phyloP scores from a whole-genome alignment of 768 basidiomycete species.

The Boletus rufocinnamomeus region DNA sequence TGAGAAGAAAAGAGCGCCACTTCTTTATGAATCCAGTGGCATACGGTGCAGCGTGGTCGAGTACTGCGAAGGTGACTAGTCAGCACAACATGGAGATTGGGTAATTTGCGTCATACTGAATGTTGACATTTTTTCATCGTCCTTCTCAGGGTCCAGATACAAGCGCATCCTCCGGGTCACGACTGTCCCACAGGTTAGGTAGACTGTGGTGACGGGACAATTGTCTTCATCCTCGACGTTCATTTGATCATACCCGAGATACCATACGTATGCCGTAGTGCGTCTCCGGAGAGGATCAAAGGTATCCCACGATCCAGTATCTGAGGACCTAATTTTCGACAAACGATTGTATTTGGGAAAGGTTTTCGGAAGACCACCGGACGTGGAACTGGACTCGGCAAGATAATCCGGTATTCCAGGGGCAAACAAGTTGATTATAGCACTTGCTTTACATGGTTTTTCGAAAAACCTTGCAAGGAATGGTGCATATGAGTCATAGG shows the following conservation, averaged over 20 bases:
- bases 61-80: conserved; percentile 3
- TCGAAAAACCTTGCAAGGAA: conserved; percentile 11
- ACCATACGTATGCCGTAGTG: conserved; percentile 6
- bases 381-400: conserved; percentile 20
- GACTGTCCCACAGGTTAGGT: background rate
- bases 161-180: background rate
- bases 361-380: conserved; percentile 14
- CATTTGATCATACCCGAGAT: background rate
- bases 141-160: conserved; percentile 5
- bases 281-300: background rate
- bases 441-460: conserved; percentile 4
- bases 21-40: conserved; percentile 7
- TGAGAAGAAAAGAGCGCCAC: conserved; percentile 17
- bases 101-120: conserved; percentile 5
- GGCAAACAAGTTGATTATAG: conserved; percentile 13
- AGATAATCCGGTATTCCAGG: conserved; percentile 26
- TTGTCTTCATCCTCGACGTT: background rate
- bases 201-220: background rate
- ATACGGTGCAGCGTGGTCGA: conserved; percentile 8
- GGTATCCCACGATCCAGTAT: background rate
- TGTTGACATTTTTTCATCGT: conserved; percentile 13
- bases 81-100: background rate
- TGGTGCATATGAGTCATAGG: conserved; percentile 20
- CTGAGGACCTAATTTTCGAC: background rate
- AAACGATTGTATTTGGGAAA: conserved; percentile 13